Base-by-base conservation (phyloP, 306 rosid genomes). In the Hippophae rhamnoides region DNA sequence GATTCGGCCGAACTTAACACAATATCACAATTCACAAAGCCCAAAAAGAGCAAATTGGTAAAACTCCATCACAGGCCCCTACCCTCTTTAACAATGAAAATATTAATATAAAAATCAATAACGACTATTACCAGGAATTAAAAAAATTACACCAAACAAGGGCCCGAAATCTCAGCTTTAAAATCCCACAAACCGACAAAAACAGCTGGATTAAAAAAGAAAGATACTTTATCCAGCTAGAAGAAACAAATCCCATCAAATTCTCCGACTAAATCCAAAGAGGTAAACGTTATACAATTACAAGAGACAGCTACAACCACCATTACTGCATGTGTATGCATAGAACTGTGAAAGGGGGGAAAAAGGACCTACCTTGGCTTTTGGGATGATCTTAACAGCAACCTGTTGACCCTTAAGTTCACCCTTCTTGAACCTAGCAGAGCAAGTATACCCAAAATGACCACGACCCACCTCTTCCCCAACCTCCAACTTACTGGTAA, bases 361-460 rank as follows among this genome's bases (percentile, higher is more conserved):
- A 52, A 54, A 52, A 62, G 51, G 38, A 47, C 81, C 8, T 27
- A 92, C 99, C 99, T 93, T 93, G 52, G 90, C 75, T 78, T 93
- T 93, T 8, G 95, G 86, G 45, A 93, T 93, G 66, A 88, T 90
- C 75, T 93, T 93, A 1, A 93, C 99, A 48, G 99, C 99, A 5
- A 93, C 99, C 57, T 85, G 81, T 50, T 80, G 88, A 52, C 95
- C 99, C 77, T 86, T 93, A 18, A 67, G 75, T 74, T 93, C 99
- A 18, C 97, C 99, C 74, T 88, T 93, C 77, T 88, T 93, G 82
- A 80, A 89, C 76, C 62, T 82, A 56, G 99, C 99, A 71, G 97
- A 80, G 70, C 95, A 93, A 75, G 99, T 93, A 76, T 93, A 93
- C 78, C 99, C 99, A 81, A 93, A 93, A 86, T 93, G 99, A 75